Conservation (phyloP, 2,329 filamentous ascomycete genomes). For the Alternaria solani region DNA sequence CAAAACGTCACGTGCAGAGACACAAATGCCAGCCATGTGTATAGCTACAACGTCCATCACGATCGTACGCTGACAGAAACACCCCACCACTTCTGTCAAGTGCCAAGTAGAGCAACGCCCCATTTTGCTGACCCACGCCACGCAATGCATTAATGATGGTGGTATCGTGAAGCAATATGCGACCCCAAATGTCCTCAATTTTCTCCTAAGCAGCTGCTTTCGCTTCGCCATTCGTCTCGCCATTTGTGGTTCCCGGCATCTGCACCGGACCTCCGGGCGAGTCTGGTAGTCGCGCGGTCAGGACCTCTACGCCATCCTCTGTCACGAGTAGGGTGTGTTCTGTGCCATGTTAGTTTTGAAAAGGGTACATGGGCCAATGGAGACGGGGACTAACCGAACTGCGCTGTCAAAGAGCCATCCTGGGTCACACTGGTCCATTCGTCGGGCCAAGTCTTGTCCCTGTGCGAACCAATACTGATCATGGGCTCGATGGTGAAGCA, state of each 20-base stretch:
- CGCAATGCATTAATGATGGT: neutral
- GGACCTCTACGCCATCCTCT: conserved; percentile 79
- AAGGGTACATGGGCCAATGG: neutral
- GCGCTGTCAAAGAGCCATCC: conserved; percentile 88
- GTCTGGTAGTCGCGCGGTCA: conserved; percentile 75
- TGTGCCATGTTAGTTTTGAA: conserved; percentile 38
- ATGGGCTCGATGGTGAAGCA: conserved; percentile 99
- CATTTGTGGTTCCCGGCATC: conserved; percentile 56
- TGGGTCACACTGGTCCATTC: conserved; percentile 97
- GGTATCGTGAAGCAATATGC: neutral
- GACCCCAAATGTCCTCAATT: neutral
- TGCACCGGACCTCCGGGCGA: conserved; percentile 78
- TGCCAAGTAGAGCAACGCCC: neutral
- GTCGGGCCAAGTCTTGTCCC: conserved; percentile 96
- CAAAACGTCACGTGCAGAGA: neutral
- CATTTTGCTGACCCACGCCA: neutral
- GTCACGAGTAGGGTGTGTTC: conserved; percentile 87
- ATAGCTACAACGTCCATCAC: neutral
- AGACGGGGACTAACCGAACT: conserved; percentile 73
- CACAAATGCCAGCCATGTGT: neutral
- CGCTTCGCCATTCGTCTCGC: conserved; percentile 36
- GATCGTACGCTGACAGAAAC: neutral
- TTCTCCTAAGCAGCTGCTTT: conserved; percentile 25
- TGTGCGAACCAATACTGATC: conserved; percentile 91
- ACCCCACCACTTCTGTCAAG: neutral